Percentiles rank a stretch among this genome's conserved stretches.
These are phyloP conservation scores for Capsicum pubescens DNA, from an alignment of 257 asterid species.

Conservation along the genomic window DNA sequence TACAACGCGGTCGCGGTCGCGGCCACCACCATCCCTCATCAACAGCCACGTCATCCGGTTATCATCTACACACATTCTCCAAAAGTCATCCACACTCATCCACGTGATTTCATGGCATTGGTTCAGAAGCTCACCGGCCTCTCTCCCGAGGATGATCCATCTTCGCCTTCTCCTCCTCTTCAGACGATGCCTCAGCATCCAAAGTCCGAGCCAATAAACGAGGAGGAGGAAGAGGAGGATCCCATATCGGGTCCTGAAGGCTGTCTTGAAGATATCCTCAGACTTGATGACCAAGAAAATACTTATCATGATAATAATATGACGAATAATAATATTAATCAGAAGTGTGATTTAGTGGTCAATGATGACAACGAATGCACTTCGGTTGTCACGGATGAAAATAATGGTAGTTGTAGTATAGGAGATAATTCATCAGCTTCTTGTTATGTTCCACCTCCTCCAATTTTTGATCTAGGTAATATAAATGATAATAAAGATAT, in stretches of 20 bases:
- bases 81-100: constrained; percentile 43
- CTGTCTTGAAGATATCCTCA: neutral
- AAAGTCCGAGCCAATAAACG: neutral
- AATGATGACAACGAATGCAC: constrained; percentile 40
- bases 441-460: constrained; percentile 30
- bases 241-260: neutral
- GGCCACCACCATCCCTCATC: neutral
- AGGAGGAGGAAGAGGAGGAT: neutral
- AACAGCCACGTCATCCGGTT: constrained; percentile 38
- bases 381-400: constrained; percentile 39
- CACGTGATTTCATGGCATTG: constrained; percentile 48
- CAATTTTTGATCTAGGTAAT: constrained; percentile 30
- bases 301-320: neutral
- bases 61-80: constrained; percentile 53
- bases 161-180: neutral
- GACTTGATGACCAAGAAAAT: neutral
- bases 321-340: neutral
- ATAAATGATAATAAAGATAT: constrained; percentile 21
- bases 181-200: neutral
- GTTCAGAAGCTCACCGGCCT: constrained; percentile 51
- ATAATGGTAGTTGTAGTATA: constrained; percentile 9
- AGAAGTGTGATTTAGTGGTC: neutral
- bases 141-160: neutral
- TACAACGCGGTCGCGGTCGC: neutral
- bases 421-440: constrained; percentile 38